phyloP scores from a whole-genome alignment of 352 stramenopile genomes.

The Thalassiosira ordinaria region DNA sequence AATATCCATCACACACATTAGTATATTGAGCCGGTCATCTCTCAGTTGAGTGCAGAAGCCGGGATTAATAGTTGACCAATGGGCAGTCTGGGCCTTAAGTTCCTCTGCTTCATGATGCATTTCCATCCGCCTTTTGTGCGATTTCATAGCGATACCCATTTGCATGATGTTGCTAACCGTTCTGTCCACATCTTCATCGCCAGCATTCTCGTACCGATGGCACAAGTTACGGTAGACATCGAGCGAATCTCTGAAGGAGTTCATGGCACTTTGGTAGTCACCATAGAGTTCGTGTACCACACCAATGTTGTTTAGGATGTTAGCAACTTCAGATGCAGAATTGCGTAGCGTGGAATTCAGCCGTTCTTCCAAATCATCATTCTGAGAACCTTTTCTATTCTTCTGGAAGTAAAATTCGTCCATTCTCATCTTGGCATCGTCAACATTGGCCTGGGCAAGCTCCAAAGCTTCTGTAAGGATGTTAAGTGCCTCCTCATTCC shows the following conservation, averaged over 20 bases:
- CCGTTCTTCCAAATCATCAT: conserved; percentile 49
- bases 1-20: conserved; percentile 53
- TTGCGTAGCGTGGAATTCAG: conserved; percentile 25
- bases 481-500: conserved; percentile 46
- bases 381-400: conserved; percentile 10
- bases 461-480: conserved; percentile 42
- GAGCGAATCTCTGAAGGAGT: conserved; percentile 53
- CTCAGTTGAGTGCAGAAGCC: conserved; percentile 27
- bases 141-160: conserved; percentile 53
- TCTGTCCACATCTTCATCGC: conserved; percentile 56
- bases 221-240: conserved; percentile 56
- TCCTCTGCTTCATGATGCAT: conserved; percentile 45
- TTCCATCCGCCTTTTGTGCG: conserved; percentile 40
- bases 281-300: conserved; percentile 56
- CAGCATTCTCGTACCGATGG: conserved; percentile 58
- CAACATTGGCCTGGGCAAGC: conserved; percentile 22
- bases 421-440: conserved; percentile 42
- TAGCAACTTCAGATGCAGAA: conserved; percentile 45
- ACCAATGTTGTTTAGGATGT: conserved; percentile 62
- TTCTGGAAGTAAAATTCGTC: conserved; percentile 51
- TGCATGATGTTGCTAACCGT: conserved; percentile 64
- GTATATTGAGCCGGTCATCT: conserved; percentile 53
- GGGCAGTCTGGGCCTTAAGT: conserved; percentile 14
- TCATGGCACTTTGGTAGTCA: conserved; percentile 42
- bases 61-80: conserved; percentile 9